Base-by-base conservation (phyloP, 371 early-diverging fungal species). In the Mucor plumbeus region DNA sequence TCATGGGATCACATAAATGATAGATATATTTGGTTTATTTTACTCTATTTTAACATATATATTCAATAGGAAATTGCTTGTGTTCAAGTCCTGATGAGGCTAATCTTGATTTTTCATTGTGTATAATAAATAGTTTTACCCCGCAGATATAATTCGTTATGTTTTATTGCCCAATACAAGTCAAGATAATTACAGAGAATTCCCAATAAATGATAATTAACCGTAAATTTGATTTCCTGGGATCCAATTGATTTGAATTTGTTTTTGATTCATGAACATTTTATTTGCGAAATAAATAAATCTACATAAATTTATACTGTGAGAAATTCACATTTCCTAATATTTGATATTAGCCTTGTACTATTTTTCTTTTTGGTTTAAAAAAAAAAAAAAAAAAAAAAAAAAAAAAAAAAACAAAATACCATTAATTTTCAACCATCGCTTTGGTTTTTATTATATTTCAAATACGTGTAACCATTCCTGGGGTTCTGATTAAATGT, bases 1-100 rank as follows among this genome's bases (percentile, higher is more conserved):
- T 53, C 53, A 53, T 53, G 53, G 53, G 53, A 53, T 26, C 13
- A 53, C 53, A 31, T 53, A 53, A 1, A 13, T 13, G 53, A 26
- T 53, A 21, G 53, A 56, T 17, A 56, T 36, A 56, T 56, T 56
- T 56, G 56, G 56, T 10, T 36, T 35, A 56, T 56, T 35, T 56
- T 56, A 56, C 56, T 56, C 1, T 19, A 54, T 56, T 36, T 17
- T 36, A 35, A 56, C 56, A 55, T 6, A 53, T 53, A 5, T 31
- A 53, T 53, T 31, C 53, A 26, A 31, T 31, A 14, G 21, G 47
- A 8, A 47, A 47, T 19, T 47, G 17, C 19, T 31, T 53, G 53
- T 53, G 53, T 53, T 53, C 53, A 53, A 11, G 9, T 47, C 17
- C 9, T 19, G 47, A 47, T 47, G 17, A 47, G 17, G 19, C 47